These are phyloP conservation scores for Entoloma clypeatum DNA, from an alignment of 1,284 basidiomycete genomes.

Conservation along the genomic window DNA sequence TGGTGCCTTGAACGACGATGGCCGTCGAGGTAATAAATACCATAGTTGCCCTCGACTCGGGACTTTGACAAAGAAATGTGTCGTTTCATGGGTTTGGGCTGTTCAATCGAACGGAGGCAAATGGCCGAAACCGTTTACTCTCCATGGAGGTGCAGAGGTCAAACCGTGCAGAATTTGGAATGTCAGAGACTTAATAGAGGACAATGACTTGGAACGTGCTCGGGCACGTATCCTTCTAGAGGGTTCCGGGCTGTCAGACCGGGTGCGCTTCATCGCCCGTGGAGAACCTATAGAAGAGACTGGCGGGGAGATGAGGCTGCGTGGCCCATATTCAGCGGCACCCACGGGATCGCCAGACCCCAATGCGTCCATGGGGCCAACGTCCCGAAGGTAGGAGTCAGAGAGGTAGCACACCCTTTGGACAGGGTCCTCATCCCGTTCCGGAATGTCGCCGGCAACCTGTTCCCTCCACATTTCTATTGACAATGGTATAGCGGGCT, in stretches of 20 bases:
- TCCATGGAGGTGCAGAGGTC: conserved; percentile 13
- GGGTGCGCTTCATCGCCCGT: conserved; percentile 20
- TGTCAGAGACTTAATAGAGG: conserved; percentile 12
- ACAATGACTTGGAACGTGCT: conserved; percentile 20
- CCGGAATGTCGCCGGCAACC: conserved; percentile 21
- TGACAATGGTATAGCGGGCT: conserved; percentile 13
- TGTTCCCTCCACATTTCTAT: conserved; percentile 29
- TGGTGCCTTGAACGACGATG: conserved; percentile 12
- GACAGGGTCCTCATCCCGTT: conserved; percentile 1
- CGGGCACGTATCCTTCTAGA: conserved; percentile 21
- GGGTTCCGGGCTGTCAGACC: conserved; percentile 20
- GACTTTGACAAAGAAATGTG: no score
- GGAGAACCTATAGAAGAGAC: no score
- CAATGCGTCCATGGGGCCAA: conserved; percentile 12
- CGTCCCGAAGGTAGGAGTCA: no score
- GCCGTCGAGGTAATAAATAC: conserved; percentile 19
- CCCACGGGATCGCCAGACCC: conserved; percentile 7
- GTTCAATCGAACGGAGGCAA: no score
- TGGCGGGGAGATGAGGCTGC: conserved; percentile 9
- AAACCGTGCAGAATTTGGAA: conserved; percentile 3
- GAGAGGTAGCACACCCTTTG: no score
- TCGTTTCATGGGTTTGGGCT: no score
- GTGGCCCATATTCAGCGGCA: conserved; percentile 7
- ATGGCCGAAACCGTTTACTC: no score
- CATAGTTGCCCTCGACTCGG: conserved; percentile 5